These are phyloP conservation scores for Kwoniella mangroviensis DNA, from an alignment of 768 basidiomycete genomes.

Conservation along the genomic window DNA sequence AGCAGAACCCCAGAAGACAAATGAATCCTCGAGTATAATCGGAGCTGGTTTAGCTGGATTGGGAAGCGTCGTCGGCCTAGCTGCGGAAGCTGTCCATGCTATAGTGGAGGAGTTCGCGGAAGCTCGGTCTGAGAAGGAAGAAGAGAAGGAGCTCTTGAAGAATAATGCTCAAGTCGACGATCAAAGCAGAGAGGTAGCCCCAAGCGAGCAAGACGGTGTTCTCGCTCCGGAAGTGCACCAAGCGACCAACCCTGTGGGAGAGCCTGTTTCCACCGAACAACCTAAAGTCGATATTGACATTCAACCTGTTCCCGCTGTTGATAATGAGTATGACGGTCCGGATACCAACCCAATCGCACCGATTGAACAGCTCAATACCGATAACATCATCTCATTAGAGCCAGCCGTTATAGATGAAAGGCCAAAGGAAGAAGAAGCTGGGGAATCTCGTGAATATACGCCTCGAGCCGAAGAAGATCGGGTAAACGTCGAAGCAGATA, in stretches of 20 bases:
- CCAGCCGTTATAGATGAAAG: not conserved
- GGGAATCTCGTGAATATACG: not conserved
- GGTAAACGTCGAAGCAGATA: not conserved
- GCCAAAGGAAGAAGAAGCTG: not conserved
- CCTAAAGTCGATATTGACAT: not conserved
- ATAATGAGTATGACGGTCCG: too few relatives aligned
- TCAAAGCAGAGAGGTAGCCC: not conserved
- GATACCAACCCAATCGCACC: too few relatives aligned
- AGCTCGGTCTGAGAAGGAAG: not conserved
- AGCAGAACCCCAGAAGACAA: not conserved
- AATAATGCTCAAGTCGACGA: not conserved
- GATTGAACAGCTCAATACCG: not conserved
- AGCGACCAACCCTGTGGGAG: too few relatives aligned
- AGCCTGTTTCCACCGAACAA: not conserved
- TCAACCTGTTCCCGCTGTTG: not conserved
- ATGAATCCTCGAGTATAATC: not conserved
- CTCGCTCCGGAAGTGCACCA: too few relatives aligned
- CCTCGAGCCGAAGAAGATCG: not conserved
- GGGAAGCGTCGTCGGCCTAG: not conserved
- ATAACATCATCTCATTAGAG: not conserved
- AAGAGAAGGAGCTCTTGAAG: not conserved
- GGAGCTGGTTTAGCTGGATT: not conserved
- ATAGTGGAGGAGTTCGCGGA: not conserved
- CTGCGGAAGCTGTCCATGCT: not conserved
- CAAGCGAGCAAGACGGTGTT: not conserved